Conservation (phyloP, 1,284 basidiomycete species). For the Cutaneotrichosporon cyanovorans region DNA sequence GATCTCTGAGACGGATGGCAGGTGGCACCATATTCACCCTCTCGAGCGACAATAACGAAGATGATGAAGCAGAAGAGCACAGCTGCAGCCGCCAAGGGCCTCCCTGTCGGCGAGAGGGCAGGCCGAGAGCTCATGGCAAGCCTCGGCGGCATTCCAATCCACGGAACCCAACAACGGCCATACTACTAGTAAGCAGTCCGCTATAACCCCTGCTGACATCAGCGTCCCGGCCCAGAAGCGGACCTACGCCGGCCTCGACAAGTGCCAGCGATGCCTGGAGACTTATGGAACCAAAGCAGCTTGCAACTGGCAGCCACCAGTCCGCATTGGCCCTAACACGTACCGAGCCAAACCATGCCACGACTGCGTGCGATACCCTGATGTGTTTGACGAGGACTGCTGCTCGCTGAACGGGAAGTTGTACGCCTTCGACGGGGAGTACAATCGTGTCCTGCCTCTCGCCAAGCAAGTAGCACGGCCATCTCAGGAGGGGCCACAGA, state of each 20-base stretch:
- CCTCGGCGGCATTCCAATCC: slow-evolving; percentile 10
- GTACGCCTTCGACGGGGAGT: slow-evolving; percentile 1
- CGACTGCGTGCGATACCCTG: slow-evolving; percentile 7
- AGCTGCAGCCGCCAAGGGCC: too few relatives aligned
- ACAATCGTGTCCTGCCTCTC: slow-evolving; percentile 2
- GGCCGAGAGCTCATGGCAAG: slow-evolving; percentile 10
- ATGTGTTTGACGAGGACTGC: slow-evolving; percentile 5
- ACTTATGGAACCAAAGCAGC: slow-evolving; percentile 4
- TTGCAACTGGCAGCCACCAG: slow-evolving; percentile 7
- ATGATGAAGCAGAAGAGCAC: too few relatives aligned
- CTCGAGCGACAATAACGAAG: too few relatives aligned
- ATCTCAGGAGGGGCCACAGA: neutral
- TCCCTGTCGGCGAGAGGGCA: slow-evolving; percentile 7
- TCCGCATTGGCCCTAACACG: slow-evolving; percentile 4
- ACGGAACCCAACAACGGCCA: slow-evolving; percentile 5
- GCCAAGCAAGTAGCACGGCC: neutral
- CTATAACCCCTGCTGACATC: neutral
- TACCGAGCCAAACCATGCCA: slow-evolving; percentile 7
- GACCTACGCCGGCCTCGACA: slow-evolving; percentile 3
- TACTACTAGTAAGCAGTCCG: slow-evolving; percentile 8
- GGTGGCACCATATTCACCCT: too few relatives aligned
- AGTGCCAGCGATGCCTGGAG: slow-evolving; percentile 8
- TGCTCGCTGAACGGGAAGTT: slow-evolving; percentile 6
- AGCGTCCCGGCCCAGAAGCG: slow-evolving; percentile 8
- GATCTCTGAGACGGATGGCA: too few relatives aligned